These are phyloP conservation scores for Blastocladiella britannica DNA, from an alignment of 192 early-diverging fungal species.

Conservation along the genomic window DNA sequence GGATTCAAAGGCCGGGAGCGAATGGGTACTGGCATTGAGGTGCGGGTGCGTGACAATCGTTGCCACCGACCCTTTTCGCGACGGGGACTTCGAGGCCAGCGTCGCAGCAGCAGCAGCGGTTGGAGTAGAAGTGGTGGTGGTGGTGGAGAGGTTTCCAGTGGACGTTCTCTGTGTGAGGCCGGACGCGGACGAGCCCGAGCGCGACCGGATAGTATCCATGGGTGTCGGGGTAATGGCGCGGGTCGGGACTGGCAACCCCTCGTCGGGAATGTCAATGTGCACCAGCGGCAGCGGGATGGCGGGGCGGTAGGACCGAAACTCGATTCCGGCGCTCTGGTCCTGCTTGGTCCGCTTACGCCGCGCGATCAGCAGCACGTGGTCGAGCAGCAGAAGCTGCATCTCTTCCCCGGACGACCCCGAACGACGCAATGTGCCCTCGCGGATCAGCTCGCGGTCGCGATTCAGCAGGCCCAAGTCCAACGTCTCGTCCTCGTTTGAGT, in stretches of 20 bases:
- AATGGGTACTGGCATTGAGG: no score
- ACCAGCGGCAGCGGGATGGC: conserved; percentile 1
- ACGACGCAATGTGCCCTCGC: conserved; percentile 45
- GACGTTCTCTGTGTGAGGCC: no score
- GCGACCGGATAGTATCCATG: no score
- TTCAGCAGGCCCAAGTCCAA: conserved; percentile 55
- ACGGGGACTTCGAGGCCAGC: no score
- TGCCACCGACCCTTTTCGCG: no score
- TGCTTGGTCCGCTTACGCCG: conserved; percentile 39
- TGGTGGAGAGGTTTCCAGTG: no score
- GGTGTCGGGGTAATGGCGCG: no score
- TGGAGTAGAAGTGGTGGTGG: no score
- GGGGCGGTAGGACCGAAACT: conserved; percentile 9
- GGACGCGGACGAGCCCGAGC: no score
- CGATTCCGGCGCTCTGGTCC: conserved; percentile 18
- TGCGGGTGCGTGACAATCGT: no score
- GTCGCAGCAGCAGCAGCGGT: no score
- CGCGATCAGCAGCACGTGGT: conserved; percentile 55
- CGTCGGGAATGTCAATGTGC: not conserved
- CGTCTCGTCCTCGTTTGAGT: conserved; percentile 21
- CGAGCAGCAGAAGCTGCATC: conserved; percentile 61
- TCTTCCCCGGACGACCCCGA: conserved; percentile 10
- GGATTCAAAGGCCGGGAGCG: no score
- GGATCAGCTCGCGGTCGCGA: conserved; percentile 45
- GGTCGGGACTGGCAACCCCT: not conserved